phyloP scores from a whole-genome alignment of 75 land plant genomes.

The Chamaecyparis obtusa region DNA sequence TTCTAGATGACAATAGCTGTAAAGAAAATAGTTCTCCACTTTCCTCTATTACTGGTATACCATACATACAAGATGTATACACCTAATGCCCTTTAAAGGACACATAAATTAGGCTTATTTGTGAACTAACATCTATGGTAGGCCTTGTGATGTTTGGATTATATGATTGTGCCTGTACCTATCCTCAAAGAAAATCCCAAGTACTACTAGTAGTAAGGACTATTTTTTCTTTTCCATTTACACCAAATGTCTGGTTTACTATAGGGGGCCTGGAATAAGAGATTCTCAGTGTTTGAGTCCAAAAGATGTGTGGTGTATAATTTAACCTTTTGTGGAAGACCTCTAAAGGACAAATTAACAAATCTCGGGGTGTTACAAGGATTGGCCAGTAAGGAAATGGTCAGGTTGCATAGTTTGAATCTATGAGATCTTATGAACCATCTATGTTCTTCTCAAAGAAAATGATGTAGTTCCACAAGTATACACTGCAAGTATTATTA shows the following conservation, averaged over 20 bases:
- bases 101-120: too few relatives aligned
- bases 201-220: too few relatives aligned
- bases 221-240: too few relatives aligned
- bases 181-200: too few relatives aligned
- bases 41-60: too few relatives aligned
- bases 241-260: background rate
- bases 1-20: too few relatives aligned
- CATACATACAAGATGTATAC: too few relatives aligned
- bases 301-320: slow-evolving; percentile 8
- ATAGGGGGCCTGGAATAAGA: background rate
- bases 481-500: background rate
- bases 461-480: slow-evolving; percentile 4
- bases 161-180: too few relatives aligned
- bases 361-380: background rate
- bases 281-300: slow-evolving; percentile 8
- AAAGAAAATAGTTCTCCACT: too few relatives aligned
- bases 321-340: background rate
- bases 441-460: slow-evolving; percentile 8
- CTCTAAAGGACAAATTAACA: background rate
- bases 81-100: too few relatives aligned
- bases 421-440: background rate
- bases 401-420: background rate
- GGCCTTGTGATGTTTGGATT: too few relatives aligned
- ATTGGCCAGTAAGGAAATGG: background rate
- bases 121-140: too few relatives aligned